phyloP scores from a whole-genome alignment of 129 eudicot species.

The Daucus carota region DNA sequence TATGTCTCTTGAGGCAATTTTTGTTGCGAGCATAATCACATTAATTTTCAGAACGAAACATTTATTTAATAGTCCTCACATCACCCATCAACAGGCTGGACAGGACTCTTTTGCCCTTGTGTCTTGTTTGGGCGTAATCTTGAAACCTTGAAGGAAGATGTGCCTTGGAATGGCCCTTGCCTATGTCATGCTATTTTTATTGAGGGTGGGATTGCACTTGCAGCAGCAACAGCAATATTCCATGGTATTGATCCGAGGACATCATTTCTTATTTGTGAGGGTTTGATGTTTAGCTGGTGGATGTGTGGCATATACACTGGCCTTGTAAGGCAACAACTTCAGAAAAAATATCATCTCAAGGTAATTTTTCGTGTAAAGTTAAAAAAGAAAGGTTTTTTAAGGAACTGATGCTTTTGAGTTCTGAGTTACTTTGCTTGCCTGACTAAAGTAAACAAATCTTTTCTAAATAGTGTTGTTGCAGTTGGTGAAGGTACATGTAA shows the following conservation, averaged over 20 bases:
- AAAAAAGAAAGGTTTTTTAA: background rate
- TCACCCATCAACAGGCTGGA: conserved; percentile 52
- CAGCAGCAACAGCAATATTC: conserved; percentile 63
- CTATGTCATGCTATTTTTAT: conserved; percentile 84
- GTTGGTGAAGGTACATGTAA: background rate
- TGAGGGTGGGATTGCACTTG: conserved; percentile 89
- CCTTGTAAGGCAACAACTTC: conserved; percentile 65
- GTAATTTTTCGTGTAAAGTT: conserved; percentile 21
- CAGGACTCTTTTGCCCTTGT: conserved; percentile 95
- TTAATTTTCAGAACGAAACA: background rate
- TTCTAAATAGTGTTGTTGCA: background rate
- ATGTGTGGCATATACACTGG: conserved; percentile 98
- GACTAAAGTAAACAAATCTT: background rate
- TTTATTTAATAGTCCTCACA: conserved; percentile 9
- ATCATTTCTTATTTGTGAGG: conserved; percentile 75
- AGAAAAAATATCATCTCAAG: conserved; percentile 96
- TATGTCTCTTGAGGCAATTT: background rate
- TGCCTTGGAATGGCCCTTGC: conserved; percentile 73
- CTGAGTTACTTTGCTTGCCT: background rate
- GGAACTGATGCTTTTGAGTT: background rate
- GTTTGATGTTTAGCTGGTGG: conserved; percentile 92
- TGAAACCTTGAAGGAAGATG: conserved; percentile 77
- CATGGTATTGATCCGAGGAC: conserved; percentile 85
- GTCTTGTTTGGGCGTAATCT: conserved; percentile 84
- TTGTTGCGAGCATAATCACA: background rate